Percentiles rank a stretch among this genome's conserved stretches.
Evolutionary conservation across 1,284 basidiomycete species (phyloP).

Genomic region (Puccinia triticina): DNA sequence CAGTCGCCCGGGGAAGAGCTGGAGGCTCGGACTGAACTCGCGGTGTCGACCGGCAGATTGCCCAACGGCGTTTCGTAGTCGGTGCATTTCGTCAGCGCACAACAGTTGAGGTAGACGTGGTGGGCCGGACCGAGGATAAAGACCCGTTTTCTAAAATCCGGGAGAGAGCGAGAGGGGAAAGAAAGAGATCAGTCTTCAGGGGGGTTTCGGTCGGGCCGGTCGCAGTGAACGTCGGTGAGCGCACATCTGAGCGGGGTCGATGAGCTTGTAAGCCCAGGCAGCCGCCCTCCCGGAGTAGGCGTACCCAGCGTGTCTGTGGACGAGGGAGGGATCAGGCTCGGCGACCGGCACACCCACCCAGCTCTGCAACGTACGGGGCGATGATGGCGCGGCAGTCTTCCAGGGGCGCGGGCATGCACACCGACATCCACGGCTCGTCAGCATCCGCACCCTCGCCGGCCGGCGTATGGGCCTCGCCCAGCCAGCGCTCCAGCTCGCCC

Average conservation of each 20-base stretch:
- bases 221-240: constrained; percentile 56
- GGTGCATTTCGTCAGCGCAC: constrained; percentile 77
- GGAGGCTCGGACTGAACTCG: constrained; percentile 71
- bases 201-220: no score
- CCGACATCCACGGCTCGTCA: constrained; percentile 63
- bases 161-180: not conserved
- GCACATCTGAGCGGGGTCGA: constrained; percentile 79
- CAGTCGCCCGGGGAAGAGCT: not conserved
- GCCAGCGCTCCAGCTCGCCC: constrained; percentile 69
- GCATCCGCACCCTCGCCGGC: constrained; percentile 62
- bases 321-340: constrained; percentile 23
- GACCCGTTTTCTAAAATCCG: constrained; percentile 72
- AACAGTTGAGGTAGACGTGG: constrained; percentile 82
- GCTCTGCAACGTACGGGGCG: constrained; percentile 72
- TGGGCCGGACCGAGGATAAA: constrained; percentile 96
- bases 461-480: constrained; percentile 61
- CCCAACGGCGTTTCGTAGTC: constrained; percentile 86
- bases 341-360: constrained; percentile 14
- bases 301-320: constrained; percentile 86
- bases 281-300: constrained; percentile 90
- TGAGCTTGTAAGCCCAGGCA: constrained; percentile 91
- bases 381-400: constrained; percentile 84
- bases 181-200: not conserved
- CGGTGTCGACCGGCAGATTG: constrained; percentile 72
- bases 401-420: constrained; percentile 68